Conservation (phyloP, 2,329 filamentous ascomycete genomes). For the Fusarium sororula region DNA sequence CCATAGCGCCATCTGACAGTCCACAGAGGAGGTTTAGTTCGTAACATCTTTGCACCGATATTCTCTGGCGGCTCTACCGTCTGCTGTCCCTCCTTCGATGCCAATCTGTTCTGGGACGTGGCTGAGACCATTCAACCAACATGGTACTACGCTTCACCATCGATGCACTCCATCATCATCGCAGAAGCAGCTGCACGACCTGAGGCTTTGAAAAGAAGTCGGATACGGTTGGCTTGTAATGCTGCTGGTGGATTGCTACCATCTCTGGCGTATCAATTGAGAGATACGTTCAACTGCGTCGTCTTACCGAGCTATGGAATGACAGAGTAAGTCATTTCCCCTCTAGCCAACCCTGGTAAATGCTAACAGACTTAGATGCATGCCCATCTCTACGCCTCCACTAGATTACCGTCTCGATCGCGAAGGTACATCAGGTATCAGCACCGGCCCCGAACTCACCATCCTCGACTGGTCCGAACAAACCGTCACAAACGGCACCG, state of each 20-base stretch:
- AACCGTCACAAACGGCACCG: not conserved
- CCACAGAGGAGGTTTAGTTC: not conserved
- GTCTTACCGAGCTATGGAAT: constrained; percentile 13
- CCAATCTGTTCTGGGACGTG: constrained; percentile 10
- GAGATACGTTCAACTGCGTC: not conserved
- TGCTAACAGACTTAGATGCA: not conserved
- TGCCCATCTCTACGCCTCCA: constrained; percentile 1
- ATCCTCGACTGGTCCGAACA: constrained; percentile 1
- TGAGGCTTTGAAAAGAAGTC: not conserved
- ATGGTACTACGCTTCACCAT: constrained; percentile 13
- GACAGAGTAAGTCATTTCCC: not conserved
- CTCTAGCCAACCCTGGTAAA: rapidly evolving
- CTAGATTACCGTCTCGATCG: not conserved
- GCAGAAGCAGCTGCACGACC: not conserved
- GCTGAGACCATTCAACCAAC: not conserved
- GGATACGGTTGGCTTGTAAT: not conserved
- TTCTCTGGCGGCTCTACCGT: not conserved
- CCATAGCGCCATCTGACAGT: rapidly evolving
- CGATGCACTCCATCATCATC: constrained; percentile 3
- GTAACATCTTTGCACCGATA: not conserved
- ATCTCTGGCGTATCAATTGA: not conserved
- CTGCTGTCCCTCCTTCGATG: constrained; percentile 4
- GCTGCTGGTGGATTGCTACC: not conserved
- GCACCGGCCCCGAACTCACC: constrained; percentile 4
- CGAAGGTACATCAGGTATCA: constrained; percentile 5